phyloP scores from a whole-genome alignment of 1,284 basidiomycete species.

The Melampsora americana region DNA sequence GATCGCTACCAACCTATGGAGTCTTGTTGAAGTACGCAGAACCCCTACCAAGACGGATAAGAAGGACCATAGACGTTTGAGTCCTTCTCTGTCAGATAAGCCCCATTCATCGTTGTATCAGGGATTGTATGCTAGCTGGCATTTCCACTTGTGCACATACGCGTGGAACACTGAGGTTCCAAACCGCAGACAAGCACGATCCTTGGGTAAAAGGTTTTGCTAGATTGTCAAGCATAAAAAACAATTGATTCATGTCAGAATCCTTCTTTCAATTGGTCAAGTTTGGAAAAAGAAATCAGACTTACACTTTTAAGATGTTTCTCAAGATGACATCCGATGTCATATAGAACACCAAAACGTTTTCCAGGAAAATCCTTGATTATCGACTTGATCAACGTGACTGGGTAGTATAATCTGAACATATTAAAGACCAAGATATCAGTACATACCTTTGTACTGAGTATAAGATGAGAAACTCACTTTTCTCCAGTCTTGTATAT shows the following conservation, averaged over 20 bases:
- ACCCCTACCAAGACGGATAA: conserved; percentile 5
- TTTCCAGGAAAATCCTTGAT: not conserved
- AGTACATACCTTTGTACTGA: not conserved
- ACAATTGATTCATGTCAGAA: no score
- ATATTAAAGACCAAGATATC: not conserved
- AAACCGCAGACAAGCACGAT: conserved; percentile 1
- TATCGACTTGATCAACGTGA: not conserved
- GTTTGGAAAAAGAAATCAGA: not conserved
- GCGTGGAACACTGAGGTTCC: conserved; percentile 37
- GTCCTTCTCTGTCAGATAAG: conserved; percentile 20
- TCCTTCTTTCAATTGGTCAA: no score
- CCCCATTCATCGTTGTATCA: conserved; percentile 17
- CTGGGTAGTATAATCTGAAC: conserved; percentile 11
- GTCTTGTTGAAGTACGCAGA: not conserved
- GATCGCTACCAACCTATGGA: not conserved
- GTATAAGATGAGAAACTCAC: not conserved
- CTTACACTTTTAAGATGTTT: not conserved
- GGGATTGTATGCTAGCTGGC: conserved; percentile 23
- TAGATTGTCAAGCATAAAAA: not conserved
- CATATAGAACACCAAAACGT: conserved; percentile 14
- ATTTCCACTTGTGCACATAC: conserved; percentile 38
- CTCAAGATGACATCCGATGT: conserved; percentile 18
- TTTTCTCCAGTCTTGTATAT: conserved; percentile 17
- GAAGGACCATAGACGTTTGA: conserved; percentile 37
- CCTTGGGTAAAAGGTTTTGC: not conserved